A percentile compares a stretch with the other conserved stretches of the same genome.
These are phyloP conservation scores for Globisporangium recalcitrans DNA, from an alignment of 352 stramenopile genomes.

Conservation along the genomic window DNA sequence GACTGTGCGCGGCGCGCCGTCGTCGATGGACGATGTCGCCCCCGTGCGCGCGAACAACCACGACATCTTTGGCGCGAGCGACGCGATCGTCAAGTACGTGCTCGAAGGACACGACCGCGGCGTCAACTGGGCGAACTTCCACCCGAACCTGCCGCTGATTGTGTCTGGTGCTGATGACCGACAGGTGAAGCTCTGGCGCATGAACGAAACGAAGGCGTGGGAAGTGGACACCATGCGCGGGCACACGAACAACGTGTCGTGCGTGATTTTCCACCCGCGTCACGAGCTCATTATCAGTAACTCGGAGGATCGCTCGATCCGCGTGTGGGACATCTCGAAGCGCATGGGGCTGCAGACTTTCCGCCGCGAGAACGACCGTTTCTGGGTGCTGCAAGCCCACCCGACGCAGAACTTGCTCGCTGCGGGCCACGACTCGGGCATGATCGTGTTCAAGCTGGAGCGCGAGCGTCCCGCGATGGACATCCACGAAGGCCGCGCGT, in stretches of 20 bases:
- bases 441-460: conserved; percentile 99
- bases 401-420: conserved; percentile 97
- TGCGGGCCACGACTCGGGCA: conserved; percentile 98
- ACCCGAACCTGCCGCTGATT: conserved; percentile 97
- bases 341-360: conserved; percentile 98
- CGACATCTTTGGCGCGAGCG: conserved; percentile 98
- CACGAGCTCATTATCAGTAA: conserved; percentile 99
- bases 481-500: conserved; percentile 78
- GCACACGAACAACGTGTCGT: conserved; percentile 99
- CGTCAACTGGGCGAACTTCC: conserved; percentile 99
- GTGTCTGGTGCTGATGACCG: conserved; percentile 98
- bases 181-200: conserved; percentile 99
- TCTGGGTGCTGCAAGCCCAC: conserved; percentile 97
- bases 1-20: conserved; percentile 90
- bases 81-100: conserved; percentile 99
- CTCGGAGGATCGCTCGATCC: conserved; percentile 98
- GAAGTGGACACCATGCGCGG: conserved; percentile 99
- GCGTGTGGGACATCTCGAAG: conserved; percentile 99
- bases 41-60: conserved; percentile 63
- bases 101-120: conserved; percentile 98
- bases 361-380: conserved; percentile 97
- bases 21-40: conserved; percentile 67
- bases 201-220: conserved; percentile 99
- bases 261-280: conserved; percentile 99
- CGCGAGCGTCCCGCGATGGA: conserved; percentile 95